Percentiles rank a stretch among this genome's conserved stretches.
Evolutionary conservation across 2,329 filamentous ascomycete species (phyloP).

Genomic region (Cladosporium sp.): DNA sequence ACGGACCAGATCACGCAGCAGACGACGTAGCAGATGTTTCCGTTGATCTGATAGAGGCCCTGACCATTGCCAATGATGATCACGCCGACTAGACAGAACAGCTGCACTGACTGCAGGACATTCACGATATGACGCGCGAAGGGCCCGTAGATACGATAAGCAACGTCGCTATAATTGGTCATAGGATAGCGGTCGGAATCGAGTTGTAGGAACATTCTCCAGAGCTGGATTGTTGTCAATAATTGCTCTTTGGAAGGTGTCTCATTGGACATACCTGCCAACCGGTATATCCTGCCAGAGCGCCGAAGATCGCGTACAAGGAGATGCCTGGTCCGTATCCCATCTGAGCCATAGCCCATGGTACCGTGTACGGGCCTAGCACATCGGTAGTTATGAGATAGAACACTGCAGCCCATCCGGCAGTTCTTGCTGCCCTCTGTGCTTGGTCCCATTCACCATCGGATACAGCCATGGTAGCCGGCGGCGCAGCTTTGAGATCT

Average conservation of each 20-base stretch:
- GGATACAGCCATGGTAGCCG: background rate
- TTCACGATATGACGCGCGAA: constrained; percentile 42
- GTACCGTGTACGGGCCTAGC: constrained; percentile 39
- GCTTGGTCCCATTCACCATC: constrained; percentile 37
- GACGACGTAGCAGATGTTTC: constrained; percentile 52
- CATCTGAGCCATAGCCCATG: constrained; percentile 36
- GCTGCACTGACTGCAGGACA: constrained; percentile 42
- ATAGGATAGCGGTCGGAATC: constrained; percentile 45
- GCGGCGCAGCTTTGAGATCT: background rate
- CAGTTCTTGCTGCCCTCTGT: constrained; percentile 39
- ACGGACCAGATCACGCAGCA: constrained; percentile 54
- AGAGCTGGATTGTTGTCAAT: constrained; percentile 28
- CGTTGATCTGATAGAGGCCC: constrained; percentile 52
- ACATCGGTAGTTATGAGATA: constrained; percentile 50
- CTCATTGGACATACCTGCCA: constrained; percentile 25
- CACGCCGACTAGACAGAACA: constrained; percentile 54
- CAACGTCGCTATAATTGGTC: constrained; percentile 44
- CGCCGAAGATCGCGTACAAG: constrained; percentile 41
- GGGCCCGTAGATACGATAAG: constrained; percentile 22
- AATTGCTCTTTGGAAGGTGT: background rate
- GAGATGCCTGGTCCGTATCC: constrained; percentile 40
- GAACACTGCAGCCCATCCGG: constrained; percentile 42
- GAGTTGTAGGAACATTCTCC: constrained; percentile 43
- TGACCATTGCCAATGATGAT: constrained; percentile 57
- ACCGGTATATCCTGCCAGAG: constrained; percentile 39